A percentile compares a stretch with the other conserved stretches of the same genome.
phyloP scores from a whole-genome alignment of 2,329 filamentous ascomycete genomes.

The Aspergillus ochraceus region DNA sequence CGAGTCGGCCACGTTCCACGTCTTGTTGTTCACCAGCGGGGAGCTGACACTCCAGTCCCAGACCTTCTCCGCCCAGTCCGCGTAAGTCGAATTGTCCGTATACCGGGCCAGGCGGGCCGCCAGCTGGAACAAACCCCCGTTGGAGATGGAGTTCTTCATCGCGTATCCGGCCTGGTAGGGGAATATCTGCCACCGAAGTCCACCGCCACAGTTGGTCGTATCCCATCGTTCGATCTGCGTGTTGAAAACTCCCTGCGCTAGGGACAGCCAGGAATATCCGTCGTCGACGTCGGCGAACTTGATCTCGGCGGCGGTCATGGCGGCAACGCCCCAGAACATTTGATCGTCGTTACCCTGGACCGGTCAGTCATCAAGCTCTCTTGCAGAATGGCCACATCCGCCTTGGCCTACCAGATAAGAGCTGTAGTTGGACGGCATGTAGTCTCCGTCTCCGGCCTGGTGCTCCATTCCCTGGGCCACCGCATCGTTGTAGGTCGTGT shows the following conservation, averaged over 20 bases:
- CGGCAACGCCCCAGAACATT: conserved; percentile 68
- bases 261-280: conserved; percentile 48
- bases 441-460: conserved; percentile 37
- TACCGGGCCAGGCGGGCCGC: conserved; percentile 70
- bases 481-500: conserved; percentile 61
- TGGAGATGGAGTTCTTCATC: conserved; percentile 81
- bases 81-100: conserved; percentile 65
- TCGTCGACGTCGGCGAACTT: conserved; percentile 60
- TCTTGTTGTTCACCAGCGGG: conserved; percentile 59
- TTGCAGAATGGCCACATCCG: no score
- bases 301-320: conserved; percentile 66
- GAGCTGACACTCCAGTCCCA: conserved; percentile 62
- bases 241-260: conserved; percentile 72
- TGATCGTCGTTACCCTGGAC: conserved; percentile 68
- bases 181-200: conserved; percentile 81
- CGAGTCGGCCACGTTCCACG: conserved; percentile 65
- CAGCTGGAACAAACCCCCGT: conserved; percentile 81
- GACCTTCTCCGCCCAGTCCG: conserved; percentile 59
- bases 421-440: conserved; percentile 40
- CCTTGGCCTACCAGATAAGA: conserved; percentile 24
- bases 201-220: conserved; percentile 64
- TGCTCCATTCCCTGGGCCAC: conserved; percentile 45
- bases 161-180: conserved; percentile 72
- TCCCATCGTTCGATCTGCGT: conserved; percentile 71
- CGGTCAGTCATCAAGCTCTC: neutral